Evolutionary conservation across 768 basidiomycete species (phyloP).

Genomic region (Termitomyces titanicus): DNA sequence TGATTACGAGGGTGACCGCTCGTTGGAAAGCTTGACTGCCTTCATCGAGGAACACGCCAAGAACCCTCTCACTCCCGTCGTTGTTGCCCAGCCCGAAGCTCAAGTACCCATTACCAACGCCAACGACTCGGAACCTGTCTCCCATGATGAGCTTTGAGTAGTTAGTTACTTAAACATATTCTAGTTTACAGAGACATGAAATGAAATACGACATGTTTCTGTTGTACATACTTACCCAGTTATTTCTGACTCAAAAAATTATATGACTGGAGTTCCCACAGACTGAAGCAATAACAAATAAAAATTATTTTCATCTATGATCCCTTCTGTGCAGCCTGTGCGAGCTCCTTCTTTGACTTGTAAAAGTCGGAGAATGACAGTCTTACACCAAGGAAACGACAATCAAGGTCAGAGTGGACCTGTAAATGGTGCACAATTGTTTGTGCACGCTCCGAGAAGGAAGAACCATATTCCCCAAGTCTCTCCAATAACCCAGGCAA

Average conservation of each 20-base stretch:
- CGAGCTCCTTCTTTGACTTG: slow-evolving; percentile 52
- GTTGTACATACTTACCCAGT: slow-evolving; percentile 13
- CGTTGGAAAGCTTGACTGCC: slow-evolving; percentile 78
- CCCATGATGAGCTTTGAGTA: slow-evolving; percentile 45
- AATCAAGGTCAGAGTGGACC: slow-evolving; percentile 83
- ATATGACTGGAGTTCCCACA: not conserved
- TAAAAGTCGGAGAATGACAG: slow-evolving; percentile 84
- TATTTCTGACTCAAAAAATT: not conserved
- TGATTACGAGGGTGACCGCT: slow-evolving; percentile 92
- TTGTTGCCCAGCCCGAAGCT: slow-evolving; percentile 25
- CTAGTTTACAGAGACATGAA: slow-evolving; percentile 11
- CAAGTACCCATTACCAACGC: slow-evolving; percentile 30
- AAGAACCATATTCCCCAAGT: slow-evolving; percentile 63
- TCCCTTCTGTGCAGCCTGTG: slow-evolving; percentile 4
- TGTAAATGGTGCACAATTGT: slow-evolving; percentile 73
- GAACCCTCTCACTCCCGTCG: slow-evolving; percentile 54
- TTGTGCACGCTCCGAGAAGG: slow-evolving; percentile 77
- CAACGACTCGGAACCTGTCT: slow-evolving; percentile 16
- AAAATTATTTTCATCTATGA: not conserved
- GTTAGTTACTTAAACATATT: not conserved
- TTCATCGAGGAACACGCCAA: slow-evolving; percentile 82
- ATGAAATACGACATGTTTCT: not conserved
- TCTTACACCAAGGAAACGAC: slow-evolving; percentile 84
- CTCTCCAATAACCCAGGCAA: slow-evolving; percentile 61
- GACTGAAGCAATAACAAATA: not conserved